phyloP scores from a whole-genome alignment of 345 rosid species.

The Limnanthes douglasii region DNA sequence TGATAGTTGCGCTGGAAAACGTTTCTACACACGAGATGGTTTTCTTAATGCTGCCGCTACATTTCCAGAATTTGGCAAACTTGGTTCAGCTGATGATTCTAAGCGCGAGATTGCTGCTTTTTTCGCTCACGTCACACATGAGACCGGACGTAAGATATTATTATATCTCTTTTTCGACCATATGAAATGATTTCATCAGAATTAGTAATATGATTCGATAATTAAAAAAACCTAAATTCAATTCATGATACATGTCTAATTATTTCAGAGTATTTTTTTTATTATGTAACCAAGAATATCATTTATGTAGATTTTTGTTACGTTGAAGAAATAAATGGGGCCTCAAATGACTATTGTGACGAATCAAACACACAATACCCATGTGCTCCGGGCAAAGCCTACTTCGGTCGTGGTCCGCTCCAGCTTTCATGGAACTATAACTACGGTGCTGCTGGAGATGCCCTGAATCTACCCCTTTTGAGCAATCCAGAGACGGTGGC shows the following conservation, averaged over 20 bases:
- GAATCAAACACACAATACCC: conserved; percentile 25
- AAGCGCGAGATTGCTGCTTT: conserved; percentile 35
- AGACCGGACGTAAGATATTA: conserved; percentile 28
- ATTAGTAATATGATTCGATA: too few relatives aligned
- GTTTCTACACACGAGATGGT: conserved; percentile 24
- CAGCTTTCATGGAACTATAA: conserved; percentile 43
- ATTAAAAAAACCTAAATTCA: too few relatives aligned
- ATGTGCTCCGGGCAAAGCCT: conserved; percentile 27
- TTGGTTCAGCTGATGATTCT: too few relatives aligned
- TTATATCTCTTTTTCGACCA: too few relatives aligned
- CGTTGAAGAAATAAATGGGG: conserved; percentile 42
- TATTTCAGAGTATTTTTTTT: too few relatives aligned
- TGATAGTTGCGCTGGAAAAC: conserved; percentile 24
- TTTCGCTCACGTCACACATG: conserved; percentile 37
- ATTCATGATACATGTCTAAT: too few relatives aligned
- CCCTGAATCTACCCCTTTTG: conserved; percentile 18
- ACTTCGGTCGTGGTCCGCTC: conserved; percentile 47
- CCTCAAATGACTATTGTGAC: conserved; percentile 35
- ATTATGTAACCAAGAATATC: too few relatives aligned
- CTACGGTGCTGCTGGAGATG: conserved; percentile 31
- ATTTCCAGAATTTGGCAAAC: too few relatives aligned
- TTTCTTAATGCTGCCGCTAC: conserved; percentile 15
- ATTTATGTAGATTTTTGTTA: conserved; percentile 59
- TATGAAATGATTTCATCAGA: neutral
- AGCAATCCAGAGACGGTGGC: conserved; percentile 27